Evolutionary conservation across 768 basidiomycete species (phyloP).

Genomic region (Clitopilus passeckerianus): DNA sequence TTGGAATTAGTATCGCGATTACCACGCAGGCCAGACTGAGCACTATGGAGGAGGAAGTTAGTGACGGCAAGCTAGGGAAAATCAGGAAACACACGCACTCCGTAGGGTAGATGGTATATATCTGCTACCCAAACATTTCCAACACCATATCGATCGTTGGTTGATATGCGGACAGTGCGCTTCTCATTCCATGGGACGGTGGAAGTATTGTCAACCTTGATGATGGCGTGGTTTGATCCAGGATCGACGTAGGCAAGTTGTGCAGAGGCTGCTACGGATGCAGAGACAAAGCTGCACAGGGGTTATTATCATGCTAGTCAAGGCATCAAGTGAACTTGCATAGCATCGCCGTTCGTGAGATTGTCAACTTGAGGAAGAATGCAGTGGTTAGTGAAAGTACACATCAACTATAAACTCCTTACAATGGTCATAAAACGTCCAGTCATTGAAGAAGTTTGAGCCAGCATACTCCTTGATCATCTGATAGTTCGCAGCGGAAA

Average conservation of each 20-base stretch:
- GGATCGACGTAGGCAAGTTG: conserved; percentile 60
- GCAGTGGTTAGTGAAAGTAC: background rate
- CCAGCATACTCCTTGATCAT: conserved; percentile 56
- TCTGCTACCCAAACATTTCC: conserved; percentile 66
- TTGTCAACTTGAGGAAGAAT: conserved; percentile 48
- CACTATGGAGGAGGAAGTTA: conserved; percentile 33
- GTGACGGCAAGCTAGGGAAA: background rate
- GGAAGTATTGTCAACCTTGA: conserved; percentile 71
- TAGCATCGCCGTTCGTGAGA: conserved; percentile 61
- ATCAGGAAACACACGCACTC: conserved; percentile 30
- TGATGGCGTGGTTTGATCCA: conserved; percentile 65
- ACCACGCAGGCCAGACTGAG: conserved; percentile 70
- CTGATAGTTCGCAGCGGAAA: conserved; percentile 29
- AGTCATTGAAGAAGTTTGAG: conserved; percentile 59
- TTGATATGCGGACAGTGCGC: conserved; percentile 60
- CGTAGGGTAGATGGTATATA: conserved; percentile 60
- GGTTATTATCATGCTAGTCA: background rate
- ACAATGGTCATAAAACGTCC: conserved; percentile 63
- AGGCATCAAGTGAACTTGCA: conserved; percentile 23
- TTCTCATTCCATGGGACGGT: conserved; percentile 47
- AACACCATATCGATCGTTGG: conserved; percentile 47
- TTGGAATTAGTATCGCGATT: conserved; percentile 1
- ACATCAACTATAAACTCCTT: conserved; percentile 14
- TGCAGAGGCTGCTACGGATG: conserved; percentile 37
- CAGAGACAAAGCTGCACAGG: conserved; percentile 40